Evolutionary conservation across 108 stramenopile species (phyloP), one percentile per base, ranked within the genome.

Genomic region (Mediolabrus comicus): DNA sequence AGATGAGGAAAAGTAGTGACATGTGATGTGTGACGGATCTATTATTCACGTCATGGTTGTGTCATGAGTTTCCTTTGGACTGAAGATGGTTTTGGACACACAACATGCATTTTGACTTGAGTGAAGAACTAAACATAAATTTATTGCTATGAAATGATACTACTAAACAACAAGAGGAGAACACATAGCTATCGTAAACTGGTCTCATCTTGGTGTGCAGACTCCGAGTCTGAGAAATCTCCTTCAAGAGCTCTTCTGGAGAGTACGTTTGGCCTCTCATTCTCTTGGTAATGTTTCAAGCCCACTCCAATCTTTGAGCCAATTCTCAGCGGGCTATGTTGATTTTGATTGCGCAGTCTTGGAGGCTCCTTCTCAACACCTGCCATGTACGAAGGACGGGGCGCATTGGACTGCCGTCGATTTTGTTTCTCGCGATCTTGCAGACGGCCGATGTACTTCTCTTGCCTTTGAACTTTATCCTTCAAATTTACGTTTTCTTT

Each of bases 381-480:
- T 8, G 46, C 46, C 46, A 49, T 49, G 22, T 49, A 49, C 16
- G 46, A 49, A 49, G 46, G 22, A 49, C 46, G 46, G 22, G 46
- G 46, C 19, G 46, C 46, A 0, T 49, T 49, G 22, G 46, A 24
- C 46, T 49, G 46, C 46, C 46, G 6, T 43, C 69, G 32, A 24
- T 75, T 58, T 34, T 62, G 59, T 34, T 75, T 75, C 35, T 75
- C 59, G 14, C 39, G 39, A 41, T 73, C 57, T 31, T 75, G 75
- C 24, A 75, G 49, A 58, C 59, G 51, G 10, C 30, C 67, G 49
- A 75, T 75, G 43, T 75, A 75, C 19, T 75, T 68, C 35, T 75
- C 67, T 55, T 68, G 67, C 33, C 67, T 19, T 43, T 34, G 32
- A 0, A 75, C 49, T 55, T 68, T 68, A 43, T 68, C 62, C 53